Percentiles rank a stretch among this genome's conserved stretches.
These are phyloP conservation scores for Tritrichomonas foetus DNA, from an alignment of 208 protist species.

Conservation along the genomic window DNA sequence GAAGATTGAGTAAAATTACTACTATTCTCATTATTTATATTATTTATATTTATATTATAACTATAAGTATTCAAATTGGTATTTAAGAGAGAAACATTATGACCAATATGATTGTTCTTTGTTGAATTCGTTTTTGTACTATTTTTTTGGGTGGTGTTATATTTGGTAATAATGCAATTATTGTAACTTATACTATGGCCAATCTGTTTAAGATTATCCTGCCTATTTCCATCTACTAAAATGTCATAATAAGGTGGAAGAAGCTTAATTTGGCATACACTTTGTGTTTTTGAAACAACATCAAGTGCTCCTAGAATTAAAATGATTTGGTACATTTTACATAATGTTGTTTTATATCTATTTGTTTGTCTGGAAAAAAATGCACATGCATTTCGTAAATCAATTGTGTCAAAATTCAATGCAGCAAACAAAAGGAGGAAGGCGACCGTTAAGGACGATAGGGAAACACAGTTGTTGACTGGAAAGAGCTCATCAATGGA, in stretches of 20 bases:
- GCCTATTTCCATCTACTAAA: no score
- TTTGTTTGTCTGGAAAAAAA: background rate
- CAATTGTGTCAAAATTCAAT: background rate
- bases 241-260: background rate
- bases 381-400: background rate
- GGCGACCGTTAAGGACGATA: background rate
- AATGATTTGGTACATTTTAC: background rate
- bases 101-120: no score
- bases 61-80: no score
- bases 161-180: no score
- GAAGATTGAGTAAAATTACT: no score
- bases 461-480: background rate
- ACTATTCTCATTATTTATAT: no score
- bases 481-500: background rate
- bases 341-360: background rate
- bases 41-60: no score
- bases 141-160: no score
- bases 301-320: background rate
- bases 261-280: background rate
- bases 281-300: background rate
- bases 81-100: no score
- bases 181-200: no score
- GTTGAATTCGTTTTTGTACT: no score
- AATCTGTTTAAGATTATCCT: no score
- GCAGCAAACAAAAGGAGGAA: background rate